Base-by-base conservation (phyloP, 2,329 filamentous ascomycete species). In the Aspergillus brunneoviolaceus region DNA sequence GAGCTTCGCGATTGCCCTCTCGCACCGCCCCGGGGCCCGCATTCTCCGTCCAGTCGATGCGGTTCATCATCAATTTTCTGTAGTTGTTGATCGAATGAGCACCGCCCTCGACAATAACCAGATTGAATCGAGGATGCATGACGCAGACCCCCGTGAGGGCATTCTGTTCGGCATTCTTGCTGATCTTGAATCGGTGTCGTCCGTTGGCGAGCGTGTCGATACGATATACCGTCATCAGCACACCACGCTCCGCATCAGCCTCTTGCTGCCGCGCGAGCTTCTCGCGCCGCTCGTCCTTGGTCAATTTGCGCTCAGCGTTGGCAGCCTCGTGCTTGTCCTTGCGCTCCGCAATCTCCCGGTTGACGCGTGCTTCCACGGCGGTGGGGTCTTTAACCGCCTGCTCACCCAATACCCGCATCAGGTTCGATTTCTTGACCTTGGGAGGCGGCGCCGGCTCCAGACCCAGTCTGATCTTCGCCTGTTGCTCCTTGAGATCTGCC, bases 401-500 rank as follows among this genome's bases (percentile, higher is more conserved):
- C 73, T 97, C 92, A 63, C 95, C 95, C 58, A 97, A 83, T 31
- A 99, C 95, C 60, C 93, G 89, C 95, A 99, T 99, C 72, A 99
- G 85, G 75, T 99, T 99, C 60, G 89, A 91, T 77, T 96, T 96
- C 79, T 97, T 98, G 67, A 99, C 92, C 77, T 98, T 99, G 11
- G 95, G 94, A 27, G 93, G 90, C 29, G 93, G 92, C 21, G 94
- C 91, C 3, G 93, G 92, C 61, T 94, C 89, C 14, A 99, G 83
- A 21, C 95, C 95, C 11, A 99, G 82, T 60, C 94, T 86, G 63
- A 98, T 95, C 80, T 99, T 98, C 42, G 94, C 93, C 77, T 99
- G 95, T 72, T 93, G 89, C 77, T 99, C 96, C 75, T 98, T 98
- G 64, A 96, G 82, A 64, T 97, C 92, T 47, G 91, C 93, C 86